Percentiles rank a stretch among this genome's conserved stretches.
phyloP scores from a whole-genome alignment of 192 early-diverging fungal species.

The Chytriomyces confervae region DNA sequence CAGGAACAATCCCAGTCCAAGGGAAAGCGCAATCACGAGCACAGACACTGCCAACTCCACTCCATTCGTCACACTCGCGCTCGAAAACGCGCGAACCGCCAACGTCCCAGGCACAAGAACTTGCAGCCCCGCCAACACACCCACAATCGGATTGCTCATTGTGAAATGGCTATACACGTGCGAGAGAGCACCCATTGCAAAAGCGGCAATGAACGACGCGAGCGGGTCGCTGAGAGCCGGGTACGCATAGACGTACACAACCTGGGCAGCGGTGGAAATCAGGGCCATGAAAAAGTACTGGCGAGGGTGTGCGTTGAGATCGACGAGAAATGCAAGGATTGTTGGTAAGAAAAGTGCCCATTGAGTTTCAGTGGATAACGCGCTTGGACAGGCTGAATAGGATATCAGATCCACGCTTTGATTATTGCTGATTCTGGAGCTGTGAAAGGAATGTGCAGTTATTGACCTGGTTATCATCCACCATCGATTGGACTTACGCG shows the following conservation, averaged over 20 bases:
- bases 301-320: constrained; percentile 41
- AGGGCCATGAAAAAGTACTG: constrained; percentile 46
- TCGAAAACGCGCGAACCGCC: constrained; percentile 36
- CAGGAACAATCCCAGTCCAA: constrained; percentile 45
- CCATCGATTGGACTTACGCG: background rate
- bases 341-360: constrained; percentile 42
- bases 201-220: constrained; percentile 29
- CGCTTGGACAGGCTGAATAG: constrained; percentile 12
- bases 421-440: background rate
- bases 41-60: constrained; percentile 33
- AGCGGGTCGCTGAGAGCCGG: constrained; percentile 30
- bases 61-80: constrained; percentile 28
- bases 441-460: background rate
- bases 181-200: constrained; percentile 34
- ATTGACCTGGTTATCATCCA: background rate
- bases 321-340: constrained; percentile 30
- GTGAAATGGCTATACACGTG: constrained; percentile 41
- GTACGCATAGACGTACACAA: constrained; percentile 4
- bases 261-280: constrained; percentile 26
- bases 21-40: constrained; percentile 31
- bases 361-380: constrained; percentile 1
- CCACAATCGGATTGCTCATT: constrained; percentile 39
- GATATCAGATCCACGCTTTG: constrained; percentile 24
- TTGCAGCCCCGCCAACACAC: constrained; percentile 34
- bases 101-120: constrained; percentile 44